These are phyloP conservation scores for Quercus mongolica DNA, from an alignment of 306 rosid species.

Conservation along the genomic window DNA sequence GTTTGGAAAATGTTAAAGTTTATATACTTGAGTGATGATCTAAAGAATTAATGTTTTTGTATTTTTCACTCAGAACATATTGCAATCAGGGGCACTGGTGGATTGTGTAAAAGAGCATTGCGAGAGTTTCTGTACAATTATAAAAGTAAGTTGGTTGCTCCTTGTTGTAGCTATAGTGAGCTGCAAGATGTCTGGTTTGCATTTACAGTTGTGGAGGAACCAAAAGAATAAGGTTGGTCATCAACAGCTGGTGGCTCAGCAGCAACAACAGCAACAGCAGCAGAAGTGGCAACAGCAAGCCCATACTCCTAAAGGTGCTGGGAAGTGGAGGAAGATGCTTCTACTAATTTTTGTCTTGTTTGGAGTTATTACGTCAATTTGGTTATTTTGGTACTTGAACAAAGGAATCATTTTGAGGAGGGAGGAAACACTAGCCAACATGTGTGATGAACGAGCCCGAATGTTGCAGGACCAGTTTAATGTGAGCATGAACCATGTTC, in stretches of 20 bases:
- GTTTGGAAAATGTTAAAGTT: not conserved
- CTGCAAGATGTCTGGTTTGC: constrained; percentile 37
- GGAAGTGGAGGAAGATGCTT: constrained; percentile 70
- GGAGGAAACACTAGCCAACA: constrained; percentile 74
- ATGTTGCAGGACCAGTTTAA: constrained; percentile 98
- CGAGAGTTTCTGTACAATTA: constrained; percentile 26
- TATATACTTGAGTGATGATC: not conserved
- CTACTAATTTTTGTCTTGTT: constrained; percentile 41
- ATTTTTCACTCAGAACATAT: constrained; percentile 34
- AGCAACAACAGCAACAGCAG: constrained; percentile 23
- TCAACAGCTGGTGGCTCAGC: constrained; percentile 31
- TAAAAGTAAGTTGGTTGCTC: constrained; percentile 50
- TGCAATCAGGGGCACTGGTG: constrained; percentile 29
- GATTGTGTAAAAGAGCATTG: constrained; percentile 28
- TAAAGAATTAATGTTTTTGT: constrained; percentile 14
- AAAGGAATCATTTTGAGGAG: constrained; percentile 49
- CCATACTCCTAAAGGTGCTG: constrained; percentile 50
- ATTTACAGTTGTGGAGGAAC: constrained; percentile 38
- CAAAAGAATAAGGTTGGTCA: constrained; percentile 35
- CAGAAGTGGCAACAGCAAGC: constrained; percentile 31
- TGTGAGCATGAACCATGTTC: constrained; percentile 95
- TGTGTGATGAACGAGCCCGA: constrained; percentile 98
- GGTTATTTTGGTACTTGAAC: constrained; percentile 65
- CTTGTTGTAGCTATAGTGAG: constrained; percentile 49
- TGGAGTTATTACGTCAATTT: constrained; percentile 53